phyloP scores from a whole-genome alignment of 768 basidiomycete species.

The Trametes cubensis region DNA sequence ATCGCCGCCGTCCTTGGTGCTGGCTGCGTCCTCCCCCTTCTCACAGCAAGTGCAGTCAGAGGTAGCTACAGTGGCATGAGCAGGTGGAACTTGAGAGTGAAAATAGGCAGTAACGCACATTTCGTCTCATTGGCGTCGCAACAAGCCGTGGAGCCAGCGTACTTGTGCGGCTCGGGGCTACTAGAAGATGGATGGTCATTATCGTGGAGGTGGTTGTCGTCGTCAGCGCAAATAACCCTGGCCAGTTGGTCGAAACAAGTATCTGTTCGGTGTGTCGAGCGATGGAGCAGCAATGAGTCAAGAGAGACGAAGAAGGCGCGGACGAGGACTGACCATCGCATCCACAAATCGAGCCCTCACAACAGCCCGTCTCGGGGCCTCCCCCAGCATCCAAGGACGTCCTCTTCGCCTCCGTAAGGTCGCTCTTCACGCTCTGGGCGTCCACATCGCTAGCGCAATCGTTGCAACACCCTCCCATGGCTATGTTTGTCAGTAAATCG shows the following conservation, averaged over 20 bases:
- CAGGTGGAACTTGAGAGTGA: background rate
- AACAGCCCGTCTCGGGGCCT: constrained; percentile 20
- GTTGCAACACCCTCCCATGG: constrained; percentile 15
- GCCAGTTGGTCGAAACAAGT: constrained; percentile 32
- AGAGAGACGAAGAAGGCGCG: background rate
- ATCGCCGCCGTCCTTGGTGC: background rate
- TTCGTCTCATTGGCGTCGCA: background rate
- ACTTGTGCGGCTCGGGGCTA: background rate
- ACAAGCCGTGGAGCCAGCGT: background rate
- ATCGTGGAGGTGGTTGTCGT: constrained; percentile 30
- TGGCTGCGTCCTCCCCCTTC: background rate
- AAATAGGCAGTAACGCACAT: background rate
- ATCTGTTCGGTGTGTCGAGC: constrained; percentile 17
- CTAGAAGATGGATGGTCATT: background rate
- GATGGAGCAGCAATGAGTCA: background rate
- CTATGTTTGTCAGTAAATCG: background rate
- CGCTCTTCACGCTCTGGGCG: constrained; percentile 11
- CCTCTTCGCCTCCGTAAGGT: background rate
- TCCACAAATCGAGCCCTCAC: constrained; percentile 27
- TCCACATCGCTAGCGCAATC: constrained; percentile 10
- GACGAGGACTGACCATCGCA: constrained; percentile 32
- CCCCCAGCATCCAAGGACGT: background rate
- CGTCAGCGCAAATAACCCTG: constrained; percentile 32
- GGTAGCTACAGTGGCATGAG: background rate
- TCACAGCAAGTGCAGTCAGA: constrained; percentile 13